Conservation (phyloP, 305 asterid genomes). For the Caryopteris hybrid region DNA sequence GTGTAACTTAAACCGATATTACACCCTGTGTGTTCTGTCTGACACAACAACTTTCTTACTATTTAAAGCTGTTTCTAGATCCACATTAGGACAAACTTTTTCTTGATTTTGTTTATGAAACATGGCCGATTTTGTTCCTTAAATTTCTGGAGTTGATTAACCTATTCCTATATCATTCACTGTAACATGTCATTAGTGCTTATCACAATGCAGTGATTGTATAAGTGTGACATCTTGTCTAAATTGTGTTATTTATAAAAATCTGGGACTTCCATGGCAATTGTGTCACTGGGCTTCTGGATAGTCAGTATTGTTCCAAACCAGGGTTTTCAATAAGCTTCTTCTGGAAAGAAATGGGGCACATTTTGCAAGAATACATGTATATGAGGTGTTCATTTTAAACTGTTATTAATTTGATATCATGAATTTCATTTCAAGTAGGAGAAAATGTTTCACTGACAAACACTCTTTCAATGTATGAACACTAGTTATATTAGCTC, state of each 20-base stretch:
- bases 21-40: background rate
- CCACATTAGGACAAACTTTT: background rate
- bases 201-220: background rate
- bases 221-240: background rate
- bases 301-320: background rate
- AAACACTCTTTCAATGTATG: too few relatives aligned
- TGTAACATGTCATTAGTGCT: background rate
- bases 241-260: slow-evolving; percentile 10
- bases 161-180: background rate
- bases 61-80: background rate
- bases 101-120: background rate
- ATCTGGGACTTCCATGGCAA: background rate
- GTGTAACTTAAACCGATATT: background rate
- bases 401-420: background rate
- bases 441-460: slow-evolving; percentile 6
- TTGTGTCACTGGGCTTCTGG: background rate
- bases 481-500: too few relatives aligned
- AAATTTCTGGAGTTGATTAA: background rate
- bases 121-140: background rate
- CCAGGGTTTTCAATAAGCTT: slow-evolving; percentile 42
- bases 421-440: slow-evolving; percentile 3
- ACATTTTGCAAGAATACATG: slow-evolving; percentile 75
- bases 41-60: background rate
- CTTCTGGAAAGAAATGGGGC: slow-evolving; percentile 88
- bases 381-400: slow-evolving; percentile 68